Evolutionary conservation across 306 rosid species (phyloP).

Genomic region (Malus sylvestris): DNA sequence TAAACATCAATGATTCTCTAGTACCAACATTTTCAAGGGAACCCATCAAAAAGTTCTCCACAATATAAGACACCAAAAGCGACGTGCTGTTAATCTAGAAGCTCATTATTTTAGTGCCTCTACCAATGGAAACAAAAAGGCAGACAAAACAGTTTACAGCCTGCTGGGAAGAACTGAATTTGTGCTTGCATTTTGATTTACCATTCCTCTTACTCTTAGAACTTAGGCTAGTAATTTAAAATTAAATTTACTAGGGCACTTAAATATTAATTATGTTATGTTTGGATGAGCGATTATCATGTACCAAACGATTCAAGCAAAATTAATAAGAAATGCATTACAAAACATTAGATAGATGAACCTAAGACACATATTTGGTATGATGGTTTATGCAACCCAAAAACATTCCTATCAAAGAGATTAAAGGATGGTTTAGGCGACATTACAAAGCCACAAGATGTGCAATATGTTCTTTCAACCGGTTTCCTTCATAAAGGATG

Average conservation of each 20-base stretch:
- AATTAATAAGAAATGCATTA: not conserved
- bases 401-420: not conserved
- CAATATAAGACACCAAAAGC: slow-evolving; percentile 24
- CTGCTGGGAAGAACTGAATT: not conserved
- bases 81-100: slow-evolving; percentile 26
- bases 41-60: slow-evolving; percentile 30
- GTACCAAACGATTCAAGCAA: not conserved
- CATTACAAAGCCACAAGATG: not conserved
- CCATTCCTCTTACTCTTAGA: too few species aligned
- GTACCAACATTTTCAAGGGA: slow-evolving; percentile 21
- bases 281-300: not conserved
- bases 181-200: not conserved
- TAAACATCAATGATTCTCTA: slow-evolving; percentile 27
- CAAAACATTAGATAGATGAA: not conserved
- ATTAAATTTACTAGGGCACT: not conserved
- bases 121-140: not conserved
- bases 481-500: not conserved
- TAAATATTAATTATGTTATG: not conserved
- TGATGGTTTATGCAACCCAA: not conserved
- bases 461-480: not conserved
- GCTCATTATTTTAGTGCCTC: slow-evolving; percentile 9
- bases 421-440: not conserved
- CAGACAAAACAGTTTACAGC: slow-evolving; percentile 1
- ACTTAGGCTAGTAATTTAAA: not conserved
- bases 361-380: not conserved